Evolutionary conservation across 2,329 filamentous ascomycete species (phyloP), one percentile per base, ranked within the genome.

Genomic region (Diaporthe humulicola): DNA sequence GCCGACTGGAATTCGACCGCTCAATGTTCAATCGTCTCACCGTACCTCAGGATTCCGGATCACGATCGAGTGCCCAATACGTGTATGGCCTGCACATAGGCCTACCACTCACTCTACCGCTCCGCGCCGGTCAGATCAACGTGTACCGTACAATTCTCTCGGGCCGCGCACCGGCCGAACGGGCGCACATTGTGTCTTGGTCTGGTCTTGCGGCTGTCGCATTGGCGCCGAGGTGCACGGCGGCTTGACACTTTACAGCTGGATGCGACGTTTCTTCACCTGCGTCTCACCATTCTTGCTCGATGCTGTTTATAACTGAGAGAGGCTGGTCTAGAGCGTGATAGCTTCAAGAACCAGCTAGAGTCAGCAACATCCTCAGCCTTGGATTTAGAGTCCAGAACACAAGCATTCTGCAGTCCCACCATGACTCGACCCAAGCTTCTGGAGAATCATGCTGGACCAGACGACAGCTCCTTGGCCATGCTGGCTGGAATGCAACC

Each of bases 381-480:
- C 64, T 69, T 10, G 25, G 14, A 40, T 54, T 40, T 30, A 22
- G 45, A 69, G 64, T 54, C 48, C 64, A 40, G 64, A 38, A 69
- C 33, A 69, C 28, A 69, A 69, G 64, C 64, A 54, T 69, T 54
- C n/a, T 40, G 19, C 42, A 28, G 64, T 48, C 64, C 64, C 64
- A 67, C 64, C 64, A 52, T 67, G 64, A 67, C 64, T 67, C 64
- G 64, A 67, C 64, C 64, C 64, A 14, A 69, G 64, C 64, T 25
- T 17, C 19, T 69, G 64, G 48, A 40, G n/a, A 38, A 69, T 54
- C 22, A 50, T 17, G 14, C 4, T 69, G 33, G 48, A 69, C 64
- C 64, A 40, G 64, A 69, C 64, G 64, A 69, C 64, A 54, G 8
- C 15, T 69, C 33, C 64, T 69, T 69, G 64, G 64, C 64, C 48